phyloP scores from a whole-genome alignment of 2,329 filamentous ascomycete genomes.

The Alternaria postmessia region DNA sequence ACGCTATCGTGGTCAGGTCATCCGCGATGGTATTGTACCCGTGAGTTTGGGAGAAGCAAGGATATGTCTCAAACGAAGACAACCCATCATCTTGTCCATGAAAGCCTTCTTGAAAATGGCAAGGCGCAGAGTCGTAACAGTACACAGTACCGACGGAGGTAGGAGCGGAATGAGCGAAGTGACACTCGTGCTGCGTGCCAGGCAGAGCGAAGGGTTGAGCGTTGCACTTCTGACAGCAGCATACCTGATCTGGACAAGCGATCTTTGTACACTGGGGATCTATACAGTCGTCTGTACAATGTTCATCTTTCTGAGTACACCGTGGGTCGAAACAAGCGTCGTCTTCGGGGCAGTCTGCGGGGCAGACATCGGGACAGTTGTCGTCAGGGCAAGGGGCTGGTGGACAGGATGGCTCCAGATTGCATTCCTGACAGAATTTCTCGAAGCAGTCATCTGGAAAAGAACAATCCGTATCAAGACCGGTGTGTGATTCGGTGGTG shows the following conservation, averaged over 20 bases:
- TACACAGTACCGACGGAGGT: slow-evolving; percentile 42
- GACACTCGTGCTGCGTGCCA: slow-evolving; percentile 42
- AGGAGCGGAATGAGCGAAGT: slow-evolving; percentile 43
- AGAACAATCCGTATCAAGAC: slow-evolving; percentile 36
- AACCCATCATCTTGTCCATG: slow-evolving; percentile 34
- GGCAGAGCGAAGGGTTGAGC: slow-evolving; percentile 42
- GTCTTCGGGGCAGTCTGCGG: slow-evolving; percentile 36
- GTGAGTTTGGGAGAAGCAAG: slow-evolving; percentile 42
- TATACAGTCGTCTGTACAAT: slow-evolving; percentile 44
- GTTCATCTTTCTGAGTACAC: slow-evolving; percentile 37
- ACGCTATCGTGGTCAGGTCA: slow-evolving; percentile 34
- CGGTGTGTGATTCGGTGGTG: slow-evolving; percentile 21
- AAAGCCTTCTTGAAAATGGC: slow-evolving; percentile 44
- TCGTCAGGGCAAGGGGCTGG: slow-evolving; percentile 37
- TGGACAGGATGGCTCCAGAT: slow-evolving; percentile 38
- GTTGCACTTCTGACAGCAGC: slow-evolving; percentile 48
- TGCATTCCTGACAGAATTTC: slow-evolving; percentile 48
- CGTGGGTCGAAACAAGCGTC: slow-evolving; percentile 50
- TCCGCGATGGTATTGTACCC: slow-evolving; percentile 17
- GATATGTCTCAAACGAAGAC: slow-evolving; percentile 39
- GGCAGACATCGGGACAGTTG: slow-evolving; percentile 40
- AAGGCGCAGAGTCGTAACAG: slow-evolving; percentile 46
- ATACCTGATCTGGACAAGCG: slow-evolving; percentile 41
- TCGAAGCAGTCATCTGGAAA: slow-evolving; percentile 47
- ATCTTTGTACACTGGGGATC: slow-evolving; percentile 47